Percentiles rank a stretch among this genome's conserved stretches.
These are phyloP conservation scores for Sarocladiaceae sp. DNA, from an alignment of 2,329 filamentous ascomycete species.

Conservation along the genomic window DNA sequence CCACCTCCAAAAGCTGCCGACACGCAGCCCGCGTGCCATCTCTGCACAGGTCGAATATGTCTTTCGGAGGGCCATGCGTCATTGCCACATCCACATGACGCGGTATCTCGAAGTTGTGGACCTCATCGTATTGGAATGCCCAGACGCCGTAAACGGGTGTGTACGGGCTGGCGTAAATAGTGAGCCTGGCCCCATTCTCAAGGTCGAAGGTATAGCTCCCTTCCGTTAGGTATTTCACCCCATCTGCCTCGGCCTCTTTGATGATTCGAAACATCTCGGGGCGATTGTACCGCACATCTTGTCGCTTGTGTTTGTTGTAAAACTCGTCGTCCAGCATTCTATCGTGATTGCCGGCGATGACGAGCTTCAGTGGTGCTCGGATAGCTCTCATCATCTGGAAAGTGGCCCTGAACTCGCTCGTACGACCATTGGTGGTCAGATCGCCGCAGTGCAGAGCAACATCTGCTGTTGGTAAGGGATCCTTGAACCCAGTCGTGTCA, in stretches of 20 bases:
- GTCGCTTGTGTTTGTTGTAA: constrained; percentile 12
- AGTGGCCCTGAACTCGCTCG: constrained; percentile 35
- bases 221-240: constrained; percentile 43
- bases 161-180: constrained; percentile 49
- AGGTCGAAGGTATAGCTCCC: constrained; percentile 44
- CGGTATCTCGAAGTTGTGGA: constrained; percentile 34
- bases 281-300: not conserved
- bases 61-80: constrained; percentile 51
- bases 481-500: constrained; percentile 25
- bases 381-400: constrained; percentile 37
- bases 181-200: constrained; percentile 43
- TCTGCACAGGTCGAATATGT: constrained; percentile 42
- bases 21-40: constrained; percentile 34
- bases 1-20: constrained; percentile 37
- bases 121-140: constrained; percentile 45
- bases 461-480: constrained; percentile 33
- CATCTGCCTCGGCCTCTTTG: constrained; percentile 26
- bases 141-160: constrained; percentile 42
- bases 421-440: constrained; percentile 37
- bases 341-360: constrained; percentile 54
- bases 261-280: constrained; percentile 29
- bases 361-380: constrained; percentile 46
- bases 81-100: constrained; percentile 41
- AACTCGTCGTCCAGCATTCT: constrained; percentile 36
- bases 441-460: constrained; percentile 51